These are phyloP conservation scores for Arxiozyma bovina DNA, from an alignment of 1,139 yeast genomes.

Conservation along the genomic window DNA sequence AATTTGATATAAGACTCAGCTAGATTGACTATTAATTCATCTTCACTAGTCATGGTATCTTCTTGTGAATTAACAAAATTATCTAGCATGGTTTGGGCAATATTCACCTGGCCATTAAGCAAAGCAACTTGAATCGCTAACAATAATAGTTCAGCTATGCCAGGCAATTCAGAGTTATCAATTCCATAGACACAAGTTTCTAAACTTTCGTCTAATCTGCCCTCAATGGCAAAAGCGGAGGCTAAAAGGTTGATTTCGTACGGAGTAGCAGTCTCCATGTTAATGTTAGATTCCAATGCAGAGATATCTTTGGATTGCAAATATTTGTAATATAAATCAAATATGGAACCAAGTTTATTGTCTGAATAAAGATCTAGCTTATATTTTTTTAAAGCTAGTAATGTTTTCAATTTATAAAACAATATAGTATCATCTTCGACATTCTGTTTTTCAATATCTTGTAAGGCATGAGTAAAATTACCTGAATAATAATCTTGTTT, in stretches of 20 bases:
- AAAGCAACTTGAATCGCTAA: constrained; percentile 27
- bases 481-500: constrained; percentile 31
- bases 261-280: constrained; percentile 13
- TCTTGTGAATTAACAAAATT: constrained; percentile 23
- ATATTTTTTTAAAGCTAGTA: constrained; percentile 17
- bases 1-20: constrained; percentile 30
- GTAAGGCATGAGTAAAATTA: constrained; percentile 20
- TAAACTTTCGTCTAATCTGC: constrained; percentile 20
- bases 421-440: constrained; percentile 23
- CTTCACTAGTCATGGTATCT: constrained; percentile 27
- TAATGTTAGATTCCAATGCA: constrained; percentile 12
- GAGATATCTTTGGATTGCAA: constrained; percentile 15
- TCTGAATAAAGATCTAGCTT: constrained; percentile 5
- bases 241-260: constrained; percentile 24
- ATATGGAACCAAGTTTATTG: constrained; percentile 13
- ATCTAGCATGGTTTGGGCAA: constrained; percentile 23
- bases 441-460: constrained; percentile 18
- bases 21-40: constrained; percentile 27
- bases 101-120: constrained; percentile 18
- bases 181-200: constrained; percentile 24
- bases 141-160: constrained; percentile 25
- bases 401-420: constrained; percentile 24
- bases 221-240: constrained; percentile 22
- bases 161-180: constrained; percentile 18
- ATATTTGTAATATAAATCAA: constrained; percentile 17